Conservation (phyloP, 2,329 filamentous ascomycete species). For the Calonectria hawksworthii region DNA sequence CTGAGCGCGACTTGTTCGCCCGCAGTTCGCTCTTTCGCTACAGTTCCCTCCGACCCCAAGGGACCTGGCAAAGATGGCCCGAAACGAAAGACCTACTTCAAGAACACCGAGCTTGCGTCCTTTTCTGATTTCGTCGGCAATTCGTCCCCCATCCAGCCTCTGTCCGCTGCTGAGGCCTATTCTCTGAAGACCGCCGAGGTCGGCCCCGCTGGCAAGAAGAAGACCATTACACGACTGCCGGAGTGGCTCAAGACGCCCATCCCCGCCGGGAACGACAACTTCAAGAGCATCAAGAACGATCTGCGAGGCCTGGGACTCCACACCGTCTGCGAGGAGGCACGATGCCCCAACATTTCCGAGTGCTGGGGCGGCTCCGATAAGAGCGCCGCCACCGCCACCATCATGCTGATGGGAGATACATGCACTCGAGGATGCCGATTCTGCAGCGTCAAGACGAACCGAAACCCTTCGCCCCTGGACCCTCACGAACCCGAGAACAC, state of each 20-base stretch:
- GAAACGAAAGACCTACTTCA: slow-evolving; percentile 68
- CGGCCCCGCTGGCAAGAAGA: slow-evolving; percentile 73
- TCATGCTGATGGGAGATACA: slow-evolving; percentile 99
- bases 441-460: slow-evolving; percentile 94
- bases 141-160: slow-evolving; percentile 56
- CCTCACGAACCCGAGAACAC: slow-evolving; percentile 98
- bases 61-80: slow-evolving; percentile 41
- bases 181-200: slow-evolving; percentile 74
- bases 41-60: slow-evolving; percentile 56
- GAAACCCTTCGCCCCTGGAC: slow-evolving; percentile 83
- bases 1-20: slow-evolving; percentile 50
- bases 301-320: slow-evolving; percentile 90
- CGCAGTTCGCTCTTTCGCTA: slow-evolving; percentile 59
- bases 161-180: slow-evolving; percentile 69
- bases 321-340: slow-evolving; percentile 97
- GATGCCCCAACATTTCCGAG: slow-evolving; percentile 97
- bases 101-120: slow-evolving; percentile 68
- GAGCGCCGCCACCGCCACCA: slow-evolving; percentile 92
- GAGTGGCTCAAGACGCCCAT: slow-evolving; percentile 98
- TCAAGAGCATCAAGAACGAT: slow-evolving; percentile 95
- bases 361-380: slow-evolving; percentile 96
- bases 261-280: slow-evolving; percentile 83
- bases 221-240: slow-evolving; percentile 81
- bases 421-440: slow-evolving; percentile 97
- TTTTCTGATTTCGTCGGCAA: slow-evolving; percentile 70